Evolutionary conservation across 495 filamentous ascomycete genomes (phyloP).

Genomic region (Penicillium ochrochloron): DNA sequence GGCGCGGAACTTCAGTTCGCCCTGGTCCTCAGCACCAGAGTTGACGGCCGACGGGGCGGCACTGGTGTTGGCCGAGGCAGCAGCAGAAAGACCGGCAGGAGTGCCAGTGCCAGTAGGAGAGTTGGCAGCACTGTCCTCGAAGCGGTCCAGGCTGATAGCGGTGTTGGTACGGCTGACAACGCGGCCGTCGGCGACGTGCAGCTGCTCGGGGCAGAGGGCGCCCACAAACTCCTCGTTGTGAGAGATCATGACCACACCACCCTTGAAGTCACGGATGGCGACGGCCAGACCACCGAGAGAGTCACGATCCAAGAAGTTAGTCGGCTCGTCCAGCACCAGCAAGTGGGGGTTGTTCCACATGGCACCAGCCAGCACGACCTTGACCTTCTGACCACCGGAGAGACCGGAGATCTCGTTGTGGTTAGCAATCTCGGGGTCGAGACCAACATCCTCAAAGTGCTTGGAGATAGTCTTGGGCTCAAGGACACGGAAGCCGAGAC

Average conservation of each 20-base stretch:
- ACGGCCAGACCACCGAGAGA: slow-evolving; percentile 93
- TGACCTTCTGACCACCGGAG: slow-evolving; percentile 99
- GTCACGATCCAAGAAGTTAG: slow-evolving; percentile 98
- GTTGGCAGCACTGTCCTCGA: slow-evolving; percentile 78
- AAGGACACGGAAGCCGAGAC: slow-evolving; percentile 91
- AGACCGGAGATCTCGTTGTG: slow-evolving; percentile 98
- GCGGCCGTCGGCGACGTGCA: slow-evolving; percentile 87
- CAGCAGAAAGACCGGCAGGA: slow-evolving; percentile 57
- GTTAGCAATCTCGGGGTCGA: slow-evolving; percentile 97
- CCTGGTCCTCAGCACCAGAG: slow-evolving; percentile 78
- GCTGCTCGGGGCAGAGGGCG: slow-evolving; percentile 90
- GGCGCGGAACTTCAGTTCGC: slow-evolving; percentile 86
- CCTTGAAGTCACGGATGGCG: slow-evolving; percentile 96
- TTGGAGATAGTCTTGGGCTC: slow-evolving; percentile 93
- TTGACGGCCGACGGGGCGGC: slow-evolving; percentile 76
- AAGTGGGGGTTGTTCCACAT: slow-evolving; percentile 99
- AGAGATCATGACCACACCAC: slow-evolving; percentile 98
- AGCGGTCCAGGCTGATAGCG: slow-evolving; percentile 75
- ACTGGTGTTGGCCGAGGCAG: slow-evolving; percentile 58
- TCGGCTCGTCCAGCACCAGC: slow-evolving; percentile 96
- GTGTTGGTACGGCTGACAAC: slow-evolving; percentile 80
- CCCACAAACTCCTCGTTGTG: slow-evolving; percentile 99
- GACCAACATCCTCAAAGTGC: slow-evolving; percentile 95
- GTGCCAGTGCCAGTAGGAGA: slow-evolving; percentile 57
- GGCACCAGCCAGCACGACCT: slow-evolving; percentile 95